Conservation (phyloP, 306 rosid genomes). For the Glycine latifolia region DNA sequence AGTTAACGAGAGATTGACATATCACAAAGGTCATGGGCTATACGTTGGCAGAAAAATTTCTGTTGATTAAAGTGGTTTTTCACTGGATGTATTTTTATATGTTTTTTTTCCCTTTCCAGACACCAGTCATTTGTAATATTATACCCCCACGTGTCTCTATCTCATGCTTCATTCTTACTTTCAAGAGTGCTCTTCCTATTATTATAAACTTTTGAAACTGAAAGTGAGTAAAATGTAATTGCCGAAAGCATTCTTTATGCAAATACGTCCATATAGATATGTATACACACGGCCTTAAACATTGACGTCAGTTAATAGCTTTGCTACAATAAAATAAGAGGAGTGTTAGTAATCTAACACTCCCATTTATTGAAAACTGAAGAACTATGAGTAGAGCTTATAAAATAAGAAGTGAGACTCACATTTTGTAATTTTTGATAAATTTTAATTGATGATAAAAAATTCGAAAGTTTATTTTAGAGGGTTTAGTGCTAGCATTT, state of each 20-base stretch:
- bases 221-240: neutral
- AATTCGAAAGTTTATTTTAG: too few species aligned
- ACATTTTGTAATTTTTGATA: too few species aligned
- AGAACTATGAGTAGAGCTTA: too few species aligned
- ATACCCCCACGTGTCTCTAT: neutral
- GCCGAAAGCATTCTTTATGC: constrained; percentile 22
- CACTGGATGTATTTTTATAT: neutral
- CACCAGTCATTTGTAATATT: neutral
- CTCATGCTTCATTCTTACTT: neutral
- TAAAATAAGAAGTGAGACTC: too few species aligned
- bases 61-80: neutral
- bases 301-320: neutral
- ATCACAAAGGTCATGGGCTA: neutral
- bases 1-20: constrained; percentile 31
- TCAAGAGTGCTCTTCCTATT: neutral
- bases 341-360: too few species aligned
- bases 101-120: neutral
- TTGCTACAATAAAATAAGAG: neutral
- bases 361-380: too few species aligned
- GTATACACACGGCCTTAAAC: neutral
- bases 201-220: neutral
- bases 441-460: too few species aligned
- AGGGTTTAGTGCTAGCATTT: too few species aligned
- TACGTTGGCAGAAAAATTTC: neutral
- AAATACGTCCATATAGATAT: constrained; percentile 17